These are phyloP conservation scores for Amyloporia xantha DNA, from an alignment of 768 basidiomycete species.

Conservation along the genomic window DNA sequence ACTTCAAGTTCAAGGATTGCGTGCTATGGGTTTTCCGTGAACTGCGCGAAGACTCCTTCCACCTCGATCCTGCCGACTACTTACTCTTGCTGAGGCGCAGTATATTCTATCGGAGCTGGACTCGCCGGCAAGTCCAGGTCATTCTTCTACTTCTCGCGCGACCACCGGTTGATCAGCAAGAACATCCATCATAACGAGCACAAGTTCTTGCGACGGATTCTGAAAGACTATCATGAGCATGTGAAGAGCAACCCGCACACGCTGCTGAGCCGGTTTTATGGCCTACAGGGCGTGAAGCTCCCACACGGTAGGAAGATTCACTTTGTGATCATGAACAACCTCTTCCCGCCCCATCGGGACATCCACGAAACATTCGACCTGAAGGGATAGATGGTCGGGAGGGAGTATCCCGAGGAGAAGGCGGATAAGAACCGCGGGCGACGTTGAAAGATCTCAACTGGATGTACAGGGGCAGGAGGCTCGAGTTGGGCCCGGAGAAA, in stretches of 20 bases:
- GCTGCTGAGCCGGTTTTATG: conserved; percentile 89
- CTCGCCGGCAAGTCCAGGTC: conserved; percentile 98
- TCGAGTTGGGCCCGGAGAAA: conserved; percentile 97
- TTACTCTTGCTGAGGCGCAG: conserved; percentile 89
- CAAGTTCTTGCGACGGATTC: conserved; percentile 82
- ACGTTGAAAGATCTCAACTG: conserved; percentile 97
- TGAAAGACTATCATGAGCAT: conserved; percentile 79
- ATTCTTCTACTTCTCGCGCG: conserved; percentile 98
- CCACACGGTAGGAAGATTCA: conserved; percentile 93
- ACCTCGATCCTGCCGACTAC: conserved; percentile 95
- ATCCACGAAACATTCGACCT: conserved; percentile 97
- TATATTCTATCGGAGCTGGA: conserved; percentile 98
- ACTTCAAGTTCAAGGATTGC: conserved; percentile 99
- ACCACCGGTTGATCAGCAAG: conserved; percentile 99
- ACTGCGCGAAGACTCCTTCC: conserved; percentile 89
- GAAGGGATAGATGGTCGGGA: conserved; percentile 89
- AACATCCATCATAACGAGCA: conserved; percentile 94
- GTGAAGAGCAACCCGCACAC: conserved; percentile 90
- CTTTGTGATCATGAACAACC: conserved; percentile 99
- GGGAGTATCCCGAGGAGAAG: conserved; percentile 83
- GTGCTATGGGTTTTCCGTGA: conserved; percentile 97
- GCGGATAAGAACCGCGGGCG: conserved; percentile 73
- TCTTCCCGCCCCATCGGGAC: conserved; percentile 96
- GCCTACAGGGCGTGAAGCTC: conserved; percentile 94
- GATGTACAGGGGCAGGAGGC: conserved; percentile 69